These are phyloP conservation scores for Pezicula radicicola DNA, from an alignment of 2,329 filamentous ascomycete genomes.

Conservation along the genomic window DNA sequence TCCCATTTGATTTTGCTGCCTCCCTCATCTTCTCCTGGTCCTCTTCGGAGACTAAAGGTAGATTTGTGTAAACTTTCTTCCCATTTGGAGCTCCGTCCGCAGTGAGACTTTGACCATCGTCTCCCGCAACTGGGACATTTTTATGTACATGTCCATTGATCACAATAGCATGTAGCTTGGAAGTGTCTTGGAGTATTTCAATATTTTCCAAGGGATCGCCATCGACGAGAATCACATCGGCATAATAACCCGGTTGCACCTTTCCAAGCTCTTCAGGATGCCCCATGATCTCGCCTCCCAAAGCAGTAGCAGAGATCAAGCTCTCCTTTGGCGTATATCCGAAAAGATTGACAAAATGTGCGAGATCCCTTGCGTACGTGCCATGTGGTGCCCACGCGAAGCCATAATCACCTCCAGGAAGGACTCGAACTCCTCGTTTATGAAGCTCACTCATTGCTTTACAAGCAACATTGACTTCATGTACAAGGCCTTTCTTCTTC, in stretches of 20 bases:
- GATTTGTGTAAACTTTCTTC: too few species aligned
- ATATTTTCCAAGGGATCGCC: slow-evolving; percentile 42
- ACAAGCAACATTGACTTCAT: slow-evolving; percentile 28
- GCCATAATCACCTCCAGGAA: slow-evolving; percentile 45
- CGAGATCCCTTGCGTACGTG: slow-evolving; percentile 43
- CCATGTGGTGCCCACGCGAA: slow-evolving; percentile 47
- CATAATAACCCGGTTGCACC: slow-evolving; percentile 37
- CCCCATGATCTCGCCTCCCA: slow-evolving; percentile 39
- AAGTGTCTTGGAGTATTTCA: slow-evolving; percentile 34
- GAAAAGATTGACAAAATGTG: slow-evolving; percentile 42
- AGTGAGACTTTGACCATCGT: too few species aligned
- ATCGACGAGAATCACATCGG: slow-evolving; percentile 43
- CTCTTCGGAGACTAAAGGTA: too few species aligned
- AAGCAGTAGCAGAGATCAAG: slow-evolving; percentile 39
- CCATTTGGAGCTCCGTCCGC: too few species aligned
- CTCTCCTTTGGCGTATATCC: slow-evolving; percentile 41
- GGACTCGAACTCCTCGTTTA: slow-evolving; percentile 38
- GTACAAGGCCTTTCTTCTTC: too few species aligned
- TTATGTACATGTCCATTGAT: too few species aligned
- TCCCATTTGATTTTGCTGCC: too few species aligned
- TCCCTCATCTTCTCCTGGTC: too few species aligned
- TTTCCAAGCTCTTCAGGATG: slow-evolving; percentile 36
- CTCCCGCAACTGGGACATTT: too few species aligned
- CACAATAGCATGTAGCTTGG: too few species aligned
- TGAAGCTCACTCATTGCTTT: slow-evolving; percentile 41